Percentiles rank a stretch among this genome's conserved stretches.
These are phyloP conservation scores for Syzygium aromaticum DNA, from an alignment of 345 rosid species.

Conservation along the genomic window DNA sequence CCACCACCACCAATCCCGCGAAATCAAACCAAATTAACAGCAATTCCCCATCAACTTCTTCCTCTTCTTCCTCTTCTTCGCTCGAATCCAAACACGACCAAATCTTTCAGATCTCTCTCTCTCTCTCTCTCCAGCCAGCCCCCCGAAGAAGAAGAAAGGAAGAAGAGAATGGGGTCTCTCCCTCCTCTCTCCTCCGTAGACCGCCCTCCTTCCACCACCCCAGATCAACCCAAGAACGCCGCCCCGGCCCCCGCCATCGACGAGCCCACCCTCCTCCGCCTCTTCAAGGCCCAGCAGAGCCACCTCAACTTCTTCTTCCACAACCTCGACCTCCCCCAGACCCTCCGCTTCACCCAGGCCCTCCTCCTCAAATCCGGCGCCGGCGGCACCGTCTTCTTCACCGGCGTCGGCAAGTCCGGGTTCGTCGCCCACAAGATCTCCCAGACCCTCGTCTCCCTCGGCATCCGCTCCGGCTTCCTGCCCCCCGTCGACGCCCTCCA, in stretches of 20 bases:
- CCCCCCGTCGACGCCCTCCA: conserved; percentile 91
- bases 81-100: background rate
- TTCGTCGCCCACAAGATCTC: conserved; percentile 93
- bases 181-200: background rate
- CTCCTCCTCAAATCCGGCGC: conserved; percentile 34
- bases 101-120: background rate
- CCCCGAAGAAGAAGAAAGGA: background rate
- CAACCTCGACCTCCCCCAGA: conserved; percentile 62
- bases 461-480: conserved; percentile 65
- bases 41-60: background rate
- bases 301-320: conserved; percentile 90
- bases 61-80: background rate
- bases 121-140: too few relatives aligned
- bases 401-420: conserved; percentile 95
- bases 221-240: background rate
- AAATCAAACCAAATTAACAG: background rate
- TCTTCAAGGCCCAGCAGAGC: conserved; percentile 87
- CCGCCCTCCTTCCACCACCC: background rate
- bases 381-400: conserved; percentile 67
- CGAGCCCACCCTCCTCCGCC: conserved; percentile 44
- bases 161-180: background rate
- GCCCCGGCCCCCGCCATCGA: conserved; percentile 26
- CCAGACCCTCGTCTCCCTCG: conserved; percentile 79
- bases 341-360: conserved; percentile 57
- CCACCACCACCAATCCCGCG: background rate